Base-by-base conservation (phyloP, 2,329 filamentous ascomycete genomes). In the Neoascochyta sp. region DNA sequence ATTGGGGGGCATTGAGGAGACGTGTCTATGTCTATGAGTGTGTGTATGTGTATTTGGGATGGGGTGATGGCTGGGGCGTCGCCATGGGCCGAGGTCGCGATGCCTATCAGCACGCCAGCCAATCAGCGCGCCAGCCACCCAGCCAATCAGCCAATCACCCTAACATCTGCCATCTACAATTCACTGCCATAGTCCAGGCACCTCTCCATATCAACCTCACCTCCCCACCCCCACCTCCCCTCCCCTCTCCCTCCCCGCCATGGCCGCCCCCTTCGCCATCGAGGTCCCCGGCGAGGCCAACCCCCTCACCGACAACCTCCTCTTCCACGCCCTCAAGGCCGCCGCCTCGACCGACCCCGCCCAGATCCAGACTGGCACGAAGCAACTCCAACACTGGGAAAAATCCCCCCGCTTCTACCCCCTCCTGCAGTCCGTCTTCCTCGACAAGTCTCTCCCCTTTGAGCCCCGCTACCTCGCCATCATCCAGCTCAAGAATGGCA, bases 401-500 rank as follows among this genome's bases (percentile, higher is more conserved):
- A 67, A 62, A 23, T 47, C 58, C 4, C 41, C 54, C n/a, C 62
- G 66, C 11, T 75, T 62, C 59, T 75, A 73, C 43, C 62, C 62
- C 14, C 55, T 73, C 29, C 59, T 73, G 1, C 69, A 72, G 82
- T 75, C 81, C 47, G 76, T 87, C 19, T 95, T 89, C 59, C 74
- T 95, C 42, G 85, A 95, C 66, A 80, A 79, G 39, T 78, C 79
- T 2, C 69, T 93, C 1, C 84, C 86, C 1, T 66, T 78, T 35
- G 81, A 93, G 52, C 76, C 90, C 30, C 84, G 92, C 39, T 88
- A 94, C 54, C 80, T 95, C 8, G 85, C 90, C 32, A 79, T 96
- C 35, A 95, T 96, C 47, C 86, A 95, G 58, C 74, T 98, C 31
- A 96, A 96, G 62, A 95, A 96, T 62, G 92, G 89, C 32, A 89